Conservation (phyloP, 2,329 filamentous ascomycete genomes). For the Alternaria incomplexa region DNA sequence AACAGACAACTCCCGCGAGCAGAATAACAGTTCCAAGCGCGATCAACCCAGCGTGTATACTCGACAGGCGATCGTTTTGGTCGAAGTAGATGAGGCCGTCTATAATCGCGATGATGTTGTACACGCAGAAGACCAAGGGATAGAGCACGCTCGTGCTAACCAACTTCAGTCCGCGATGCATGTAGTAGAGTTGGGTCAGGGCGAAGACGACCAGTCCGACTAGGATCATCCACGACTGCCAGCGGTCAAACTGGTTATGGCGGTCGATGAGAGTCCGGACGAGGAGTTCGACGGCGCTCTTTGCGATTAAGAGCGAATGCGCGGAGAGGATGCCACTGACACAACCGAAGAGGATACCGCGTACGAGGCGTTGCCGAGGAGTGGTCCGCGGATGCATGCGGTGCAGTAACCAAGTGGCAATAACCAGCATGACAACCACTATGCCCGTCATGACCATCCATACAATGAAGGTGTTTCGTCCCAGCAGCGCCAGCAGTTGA, state of each 20-base stretch:
- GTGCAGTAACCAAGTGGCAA: constrained; percentile 50
- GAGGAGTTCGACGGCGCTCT: constrained; percentile 93
- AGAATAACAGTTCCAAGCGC: constrained; percentile 85
- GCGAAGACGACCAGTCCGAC: constrained; percentile 80
- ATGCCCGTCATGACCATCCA: constrained; percentile 87
- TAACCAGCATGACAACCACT: constrained; percentile 72
- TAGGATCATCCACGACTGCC: constrained; percentile 93
- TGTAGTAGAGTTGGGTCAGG: constrained; percentile 90
- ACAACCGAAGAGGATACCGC: constrained; percentile 86
- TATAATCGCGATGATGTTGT: constrained; percentile 98
- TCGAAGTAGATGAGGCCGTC: constrained; percentile 97
- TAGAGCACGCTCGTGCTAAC: constrained; percentile 96
- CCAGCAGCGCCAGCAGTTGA: constrained; percentile 79
- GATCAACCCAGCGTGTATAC: constrained; percentile 79
- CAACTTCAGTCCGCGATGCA: constrained; percentile 90
- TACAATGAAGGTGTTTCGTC: constrained; percentile 75
- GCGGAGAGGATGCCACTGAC: constrained; percentile 91
- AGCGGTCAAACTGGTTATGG: constrained; percentile 91
- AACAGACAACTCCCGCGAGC: constrained; percentile 82
- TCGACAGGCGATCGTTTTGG: constrained; percentile 79
- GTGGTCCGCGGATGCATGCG: constrained; percentile 54
- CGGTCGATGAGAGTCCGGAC: constrained; percentile 85
- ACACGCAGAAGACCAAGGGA: constrained; percentile 96
- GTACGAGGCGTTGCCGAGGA: constrained; percentile 72
- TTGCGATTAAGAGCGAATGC: constrained; percentile 90